Evolutionary conservation across 1,139 yeast genomes (phyloP).

Genomic region (Magnusiomyces clavatus): DNA sequence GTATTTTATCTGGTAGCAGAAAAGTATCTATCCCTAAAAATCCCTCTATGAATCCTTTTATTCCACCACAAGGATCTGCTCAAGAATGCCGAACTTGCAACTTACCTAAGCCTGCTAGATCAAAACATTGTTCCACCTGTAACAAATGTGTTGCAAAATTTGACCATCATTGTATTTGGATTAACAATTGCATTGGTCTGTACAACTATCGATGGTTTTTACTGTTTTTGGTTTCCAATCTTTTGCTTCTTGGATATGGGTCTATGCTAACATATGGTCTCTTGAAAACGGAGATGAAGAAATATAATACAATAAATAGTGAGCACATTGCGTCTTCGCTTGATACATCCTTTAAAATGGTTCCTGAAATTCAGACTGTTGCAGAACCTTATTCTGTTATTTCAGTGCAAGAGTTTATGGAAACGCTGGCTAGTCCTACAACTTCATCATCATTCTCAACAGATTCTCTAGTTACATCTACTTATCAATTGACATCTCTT

Average conservation of each 20-base stretch:
- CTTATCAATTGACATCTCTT: too few species aligned
- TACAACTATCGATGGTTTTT: conserved; percentile 69
- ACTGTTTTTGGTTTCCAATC: conserved; percentile 49
- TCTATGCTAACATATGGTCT: conserved; percentile 36
- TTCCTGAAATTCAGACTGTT: too few species aligned
- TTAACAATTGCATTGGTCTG: conserved; percentile 82
- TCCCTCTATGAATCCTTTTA: not conserved
- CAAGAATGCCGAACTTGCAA: conserved; percentile 53
- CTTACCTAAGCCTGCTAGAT: conserved; percentile 70
- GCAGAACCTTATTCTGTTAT: too few species aligned
- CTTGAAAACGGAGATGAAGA: conserved; percentile 16
- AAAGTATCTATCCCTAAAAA: too few species aligned
- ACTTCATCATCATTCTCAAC: too few species aligned
- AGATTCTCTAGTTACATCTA: too few species aligned
- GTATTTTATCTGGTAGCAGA: too few species aligned
- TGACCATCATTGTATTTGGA: conserved; percentile 96
- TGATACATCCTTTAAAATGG: too few species aligned
- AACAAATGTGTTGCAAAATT: conserved; percentile 54
- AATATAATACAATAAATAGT: too few species aligned
- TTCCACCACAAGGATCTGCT: conserved; percentile 19
- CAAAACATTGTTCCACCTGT: conserved; percentile 82
- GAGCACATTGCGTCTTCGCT: too few species aligned
- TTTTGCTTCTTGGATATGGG: conserved; percentile 56
- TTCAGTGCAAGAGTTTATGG: too few species aligned
- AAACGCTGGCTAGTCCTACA: too few species aligned